Evolutionary conservation across 768 basidiomycete genomes (phyloP), one percentile per base, ranked within the genome.

Genomic region (Amanita exitialis): DNA sequence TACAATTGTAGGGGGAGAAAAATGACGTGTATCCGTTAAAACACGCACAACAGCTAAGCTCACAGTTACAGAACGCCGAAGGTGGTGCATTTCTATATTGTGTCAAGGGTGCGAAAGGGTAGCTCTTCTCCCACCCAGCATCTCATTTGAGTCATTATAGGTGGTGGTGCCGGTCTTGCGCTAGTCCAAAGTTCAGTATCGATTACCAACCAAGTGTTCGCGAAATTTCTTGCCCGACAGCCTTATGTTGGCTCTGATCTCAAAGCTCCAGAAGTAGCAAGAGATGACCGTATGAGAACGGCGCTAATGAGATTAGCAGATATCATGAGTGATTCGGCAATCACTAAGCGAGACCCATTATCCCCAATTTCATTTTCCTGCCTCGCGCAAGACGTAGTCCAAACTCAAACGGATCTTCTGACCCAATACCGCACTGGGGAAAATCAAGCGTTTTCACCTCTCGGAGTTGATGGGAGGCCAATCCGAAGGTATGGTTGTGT

Each of bases 341-440:
- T 82, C 32, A 68, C 70, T 8, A 60, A 66, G 9, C 74, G 78
- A 23, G 72, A 82, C 57, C 79, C 84, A 9, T 52, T 59, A n/a
- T 85, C 78, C 4, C 68, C 79, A 1, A 66, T 88, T 45, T 86
- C 84, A 6, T 89, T 89, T 58, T 83, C 76, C 9, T 79, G 79
- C 56, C 70, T 84, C 28, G 56, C 80, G 0, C 67, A 68, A 7
- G 79, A 82, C 4, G 64, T 76, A 6, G 62, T 75, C 23, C 66
- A 73, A 60, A 70, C 66, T 13, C 85, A 88, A 59, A 64, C 66
- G 0, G 76, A 79, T 21, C 61, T 68, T 30, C 61, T 84, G 48
- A 61, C 57, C 38, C 64, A 69, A 36, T 83, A 79, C 52, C 62
- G 64, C 10, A 73, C 70, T 47, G 75, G 72, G 18, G 57, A 71